Evolutionary conservation across 352 stramenopile species (phyloP), one percentile per base, ranked within the genome.

Genomic region (Globisporangium irregulare): DNA sequence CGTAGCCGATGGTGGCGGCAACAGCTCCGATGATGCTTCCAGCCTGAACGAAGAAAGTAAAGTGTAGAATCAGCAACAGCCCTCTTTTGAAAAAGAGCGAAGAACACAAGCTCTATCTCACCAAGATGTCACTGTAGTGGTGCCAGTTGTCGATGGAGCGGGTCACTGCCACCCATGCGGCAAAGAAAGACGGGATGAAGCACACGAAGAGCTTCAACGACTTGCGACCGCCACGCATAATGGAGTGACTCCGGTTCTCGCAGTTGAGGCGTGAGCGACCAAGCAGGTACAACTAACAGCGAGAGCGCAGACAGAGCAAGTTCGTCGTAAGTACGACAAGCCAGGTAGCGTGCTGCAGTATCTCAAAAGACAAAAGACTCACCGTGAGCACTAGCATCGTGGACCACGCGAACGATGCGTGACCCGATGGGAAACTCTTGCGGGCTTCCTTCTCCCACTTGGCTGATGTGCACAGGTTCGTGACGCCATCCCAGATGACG

Each of bases 61-160:
- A 20, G 2, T 32, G 25, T 2, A 56, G 20, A 38, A 20, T 60
- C 36, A 60, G 55, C 36, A n/a, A 15, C 12, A 38, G 1, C 9
- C 20, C 32, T 41, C 53, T 59, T 22, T 22, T 20, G 32, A 2
- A 20, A 38, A 43, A 24, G 14, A 25, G 22, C 8, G 22, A 22
- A 20, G 14, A 65, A 5, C 4, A 63, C 14, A 46, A n/a, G 41
- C 43, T 8, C 43, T 20, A 14, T 71, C 68, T 38, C 66, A 89
- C 86, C 62, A 92, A 46, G 54, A 94, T 92, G 65, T 93, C 87
- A 34, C 68, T 84, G 73, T 93, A 95, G 72, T 95, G 82, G 64
- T 95, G 87, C 87, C 87, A 93, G 66, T 95, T 95, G 74, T 93
- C 87, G 58, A 92, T 80, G 32, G 84, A 89, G 56, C 87, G 87